A percentile compares a stretch with the other conserved stretches of the same genome.
Conservation (phyloP, 805 yeast species). For the Isabelozyma rhagii region DNA sequence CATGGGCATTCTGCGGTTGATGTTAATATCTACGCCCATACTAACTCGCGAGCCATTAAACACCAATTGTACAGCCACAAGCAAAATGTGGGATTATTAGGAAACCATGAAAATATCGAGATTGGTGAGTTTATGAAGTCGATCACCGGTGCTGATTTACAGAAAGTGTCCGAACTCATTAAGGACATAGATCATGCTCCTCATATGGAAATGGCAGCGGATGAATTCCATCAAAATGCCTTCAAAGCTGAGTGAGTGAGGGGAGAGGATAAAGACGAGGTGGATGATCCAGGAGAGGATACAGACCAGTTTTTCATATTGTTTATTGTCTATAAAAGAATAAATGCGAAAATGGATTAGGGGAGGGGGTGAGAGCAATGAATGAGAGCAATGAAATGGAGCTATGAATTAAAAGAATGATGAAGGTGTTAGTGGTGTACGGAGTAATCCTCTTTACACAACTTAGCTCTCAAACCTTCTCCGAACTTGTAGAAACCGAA, state of each 20-base stretch:
- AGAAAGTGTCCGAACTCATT: conserved; percentile 46
- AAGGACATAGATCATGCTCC: conserved; percentile 32
- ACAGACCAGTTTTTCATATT: not conserved
- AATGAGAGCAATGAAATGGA: not conserved
- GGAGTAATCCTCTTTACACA: conserved; percentile 65
- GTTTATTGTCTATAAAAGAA: not conserved
- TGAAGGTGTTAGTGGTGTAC: conserved; percentile 1
- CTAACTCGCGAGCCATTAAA: conserved; percentile 51
- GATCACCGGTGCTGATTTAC: conserved; percentile 47
- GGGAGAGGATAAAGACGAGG: not conserved
- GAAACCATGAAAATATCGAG: conserved; percentile 85
- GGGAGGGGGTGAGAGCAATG: not conserved
- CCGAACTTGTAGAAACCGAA: conserved; percentile 71
- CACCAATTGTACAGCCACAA: conserved; percentile 25
- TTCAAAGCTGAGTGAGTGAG: not conserved
- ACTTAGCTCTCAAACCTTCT: conserved; percentile 53
- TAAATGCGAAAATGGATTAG: not conserved
- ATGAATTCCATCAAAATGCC: not conserved
- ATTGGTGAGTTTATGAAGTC: conserved; percentile 71
- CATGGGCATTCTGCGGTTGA: conserved; percentile 97
- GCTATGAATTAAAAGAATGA: not conserved
- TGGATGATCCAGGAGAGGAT: too few species aligned
- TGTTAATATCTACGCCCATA: conserved; percentile 83
- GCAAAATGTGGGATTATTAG: conserved; percentile 49
- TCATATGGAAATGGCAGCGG: not conserved